Conservation (phyloP, 176 grass and related monocot genomes). For the Oryza rufipogon region DNA sequence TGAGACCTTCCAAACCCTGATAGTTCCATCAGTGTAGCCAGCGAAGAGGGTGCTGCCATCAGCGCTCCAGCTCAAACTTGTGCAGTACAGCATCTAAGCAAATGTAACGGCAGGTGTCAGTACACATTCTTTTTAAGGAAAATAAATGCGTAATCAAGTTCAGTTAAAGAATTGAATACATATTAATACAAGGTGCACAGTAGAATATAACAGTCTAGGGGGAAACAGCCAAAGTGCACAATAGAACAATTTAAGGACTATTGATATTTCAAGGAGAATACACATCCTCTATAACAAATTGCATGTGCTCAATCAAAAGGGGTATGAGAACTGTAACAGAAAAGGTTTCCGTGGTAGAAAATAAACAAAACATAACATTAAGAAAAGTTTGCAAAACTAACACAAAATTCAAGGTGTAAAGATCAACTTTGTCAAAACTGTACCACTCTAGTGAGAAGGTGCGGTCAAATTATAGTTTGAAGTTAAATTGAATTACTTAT, state of each 20-base stretch:
- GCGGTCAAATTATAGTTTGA: too few relatives aligned
- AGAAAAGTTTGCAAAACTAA: too few relatives aligned
- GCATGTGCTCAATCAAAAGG: neutral
- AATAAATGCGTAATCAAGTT: neutral
- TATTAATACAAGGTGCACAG: neutral
- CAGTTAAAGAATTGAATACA: neutral
- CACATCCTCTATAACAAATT: too few relatives aligned
- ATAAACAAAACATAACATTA: neutral
- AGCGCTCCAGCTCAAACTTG: constrained; percentile 74
- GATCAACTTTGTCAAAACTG: neutral
- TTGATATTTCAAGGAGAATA: neutral
- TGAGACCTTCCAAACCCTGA: constrained; percentile 66
- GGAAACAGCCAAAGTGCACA: neutral
- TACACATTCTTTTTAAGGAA: neutral
- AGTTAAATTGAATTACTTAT: neutral
- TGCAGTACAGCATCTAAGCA: constrained; percentile 63
- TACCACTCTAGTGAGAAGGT: too few relatives aligned
- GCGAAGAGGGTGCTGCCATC: constrained; percentile 61
- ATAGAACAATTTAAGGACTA: neutral
- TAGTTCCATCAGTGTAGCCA: constrained; percentile 64
- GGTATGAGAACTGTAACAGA: neutral
- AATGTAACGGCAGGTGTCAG: neutral
- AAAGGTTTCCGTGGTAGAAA: neutral
- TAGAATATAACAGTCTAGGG: neutral
- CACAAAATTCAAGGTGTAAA: neutral